These are phyloP conservation scores for Diplodia sapinea DNA, from an alignment of 2,329 filamentous ascomycete species.

Conservation along the genomic window DNA sequence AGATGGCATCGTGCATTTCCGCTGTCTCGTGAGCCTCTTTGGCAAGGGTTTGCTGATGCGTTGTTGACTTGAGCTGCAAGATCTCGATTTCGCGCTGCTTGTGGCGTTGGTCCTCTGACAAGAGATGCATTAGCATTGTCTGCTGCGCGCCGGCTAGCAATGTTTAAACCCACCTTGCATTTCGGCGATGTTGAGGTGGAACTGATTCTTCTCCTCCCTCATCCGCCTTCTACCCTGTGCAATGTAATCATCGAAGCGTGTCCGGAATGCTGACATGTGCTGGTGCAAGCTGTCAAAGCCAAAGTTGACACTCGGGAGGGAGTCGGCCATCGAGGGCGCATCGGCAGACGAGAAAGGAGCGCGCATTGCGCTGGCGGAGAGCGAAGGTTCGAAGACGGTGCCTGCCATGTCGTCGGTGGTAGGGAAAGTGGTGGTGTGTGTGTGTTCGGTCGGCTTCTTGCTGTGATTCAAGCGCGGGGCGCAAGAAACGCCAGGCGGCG, in stretches of 20 bases:
- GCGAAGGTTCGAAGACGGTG: conserved; percentile 70
- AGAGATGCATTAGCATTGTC: background rate
- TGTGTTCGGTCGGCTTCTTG: background rate
- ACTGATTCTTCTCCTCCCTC: conserved; percentile 91
- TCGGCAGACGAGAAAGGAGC: conserved; percentile 62
- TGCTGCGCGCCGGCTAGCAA: background rate
- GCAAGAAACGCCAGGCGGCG: background rate
- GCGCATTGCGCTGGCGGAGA: conserved; percentile 67
- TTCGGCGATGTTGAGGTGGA: conserved; percentile 87
- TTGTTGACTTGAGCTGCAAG: conserved; percentile 70
- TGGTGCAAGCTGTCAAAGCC: conserved; percentile 95
- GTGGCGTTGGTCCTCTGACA: conserved; percentile 85
- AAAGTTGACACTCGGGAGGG: conserved; percentile 89
- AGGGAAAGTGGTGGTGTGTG: background rate
- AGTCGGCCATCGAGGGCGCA: conserved; percentile 73
- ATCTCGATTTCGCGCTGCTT: conserved; percentile 88
- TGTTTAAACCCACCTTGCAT: conserved; percentile 72
- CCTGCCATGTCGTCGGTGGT: conserved; percentile 44
- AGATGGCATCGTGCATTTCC: conserved; percentile 67
- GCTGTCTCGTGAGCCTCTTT: conserved; percentile 77
- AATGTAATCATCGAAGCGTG: conserved; percentile 91
- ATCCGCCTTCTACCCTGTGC: conserved; percentile 88
- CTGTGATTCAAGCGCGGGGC: background rate
- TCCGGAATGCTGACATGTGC: conserved; percentile 91
- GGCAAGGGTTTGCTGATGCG: conserved; percentile 74